Conservation (phyloP, 352 stramenopile species). For the Phytophthora fragariaefolia region DNA sequence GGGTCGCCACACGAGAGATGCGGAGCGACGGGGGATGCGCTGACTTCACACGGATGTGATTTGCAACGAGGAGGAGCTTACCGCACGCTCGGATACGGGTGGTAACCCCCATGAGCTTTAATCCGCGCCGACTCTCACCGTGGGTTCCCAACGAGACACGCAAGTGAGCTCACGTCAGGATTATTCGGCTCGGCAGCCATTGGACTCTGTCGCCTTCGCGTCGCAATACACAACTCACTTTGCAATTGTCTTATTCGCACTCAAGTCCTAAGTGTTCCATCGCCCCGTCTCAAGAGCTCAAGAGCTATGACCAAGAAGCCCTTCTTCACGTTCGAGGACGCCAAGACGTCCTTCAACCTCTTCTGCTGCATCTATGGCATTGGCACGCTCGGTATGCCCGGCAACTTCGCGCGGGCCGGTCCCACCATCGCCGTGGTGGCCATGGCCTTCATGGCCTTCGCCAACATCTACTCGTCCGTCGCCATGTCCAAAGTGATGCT, state of each 20-base stretch:
- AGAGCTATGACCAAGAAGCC: constrained; percentile 31
- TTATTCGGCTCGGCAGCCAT: neutral
- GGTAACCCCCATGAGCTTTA: neutral
- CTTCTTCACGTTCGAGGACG: constrained; percentile 30
- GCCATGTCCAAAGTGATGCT: constrained; percentile 37
- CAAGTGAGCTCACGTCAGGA: neutral
- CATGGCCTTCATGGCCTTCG: constrained; percentile 36
- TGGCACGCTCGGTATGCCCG: constrained; percentile 27
- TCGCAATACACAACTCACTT: constrained; percentile 9
- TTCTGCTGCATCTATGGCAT: constrained; percentile 32
- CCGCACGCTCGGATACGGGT: neutral
- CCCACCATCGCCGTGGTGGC: constrained; percentile 26
- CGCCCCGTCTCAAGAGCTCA: constrained; percentile 4
- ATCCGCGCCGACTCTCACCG: neutral
- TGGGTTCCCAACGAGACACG: too few relatives aligned
- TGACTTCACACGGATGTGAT: too few relatives aligned
- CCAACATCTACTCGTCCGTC: constrained; percentile 33
- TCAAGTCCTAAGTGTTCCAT: constrained; percentile 9
- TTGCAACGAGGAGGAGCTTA: neutral
- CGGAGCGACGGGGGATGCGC: too few relatives aligned
- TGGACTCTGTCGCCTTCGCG: neutral
- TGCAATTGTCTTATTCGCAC: constrained; percentile 11
- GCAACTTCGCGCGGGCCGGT: constrained; percentile 26
- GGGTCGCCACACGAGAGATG: too few relatives aligned
- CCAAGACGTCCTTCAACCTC: constrained; percentile 35